These are phyloP conservation scores for Colletotrichum sojae DNA, from an alignment of 2,329 filamentous ascomycete genomes.

Conservation along the genomic window DNA sequence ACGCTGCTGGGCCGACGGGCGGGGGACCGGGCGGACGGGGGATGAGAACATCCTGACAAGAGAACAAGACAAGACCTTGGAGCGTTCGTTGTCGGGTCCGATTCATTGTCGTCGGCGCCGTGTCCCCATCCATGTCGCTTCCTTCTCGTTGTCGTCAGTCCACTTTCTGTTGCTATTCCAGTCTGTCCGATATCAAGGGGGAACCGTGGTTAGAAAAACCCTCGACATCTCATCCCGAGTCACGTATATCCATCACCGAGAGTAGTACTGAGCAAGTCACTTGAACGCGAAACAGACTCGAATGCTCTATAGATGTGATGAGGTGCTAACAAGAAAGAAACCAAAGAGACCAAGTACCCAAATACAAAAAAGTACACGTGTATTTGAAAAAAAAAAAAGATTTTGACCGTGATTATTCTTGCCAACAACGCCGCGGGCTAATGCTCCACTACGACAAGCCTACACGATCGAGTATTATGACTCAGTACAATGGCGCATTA, in stretches of 20 bases:
- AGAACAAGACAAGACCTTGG: neutral
- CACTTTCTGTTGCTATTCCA: conserved; percentile 22
- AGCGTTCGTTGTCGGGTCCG: neutral
- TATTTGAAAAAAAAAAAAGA: neutral
- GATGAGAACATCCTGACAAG: neutral
- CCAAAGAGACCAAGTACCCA: no score
- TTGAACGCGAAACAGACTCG: no score
- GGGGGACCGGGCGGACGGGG: neutral
- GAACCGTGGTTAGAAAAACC: neutral
- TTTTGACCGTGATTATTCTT: conserved; percentile 14
- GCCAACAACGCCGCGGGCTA: conserved; percentile 17
- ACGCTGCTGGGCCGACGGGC: conserved; percentile 3
- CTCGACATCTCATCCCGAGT: conserved; percentile 5
- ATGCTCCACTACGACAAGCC: conserved; percentile 24
- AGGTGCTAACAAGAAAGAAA: no score
- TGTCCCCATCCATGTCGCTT: conserved; percentile 11
- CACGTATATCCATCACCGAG: neutral
- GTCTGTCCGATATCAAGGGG: conserved; percentile 1
- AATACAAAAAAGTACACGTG: conserved; percentile 3
- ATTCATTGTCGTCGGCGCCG: conserved; percentile 20
- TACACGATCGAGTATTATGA: conserved; percentile 39
- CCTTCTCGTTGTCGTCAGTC: neutral
- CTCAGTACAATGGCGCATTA: conserved; percentile 36
- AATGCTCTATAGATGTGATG: no score
- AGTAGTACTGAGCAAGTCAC: neutral